Percentiles rank a stretch among this genome's conserved stretches.
Evolutionary conservation across 371 early-diverging fungal genomes (phyloP).

Genomic region (Mortierella polycephala): DNA sequence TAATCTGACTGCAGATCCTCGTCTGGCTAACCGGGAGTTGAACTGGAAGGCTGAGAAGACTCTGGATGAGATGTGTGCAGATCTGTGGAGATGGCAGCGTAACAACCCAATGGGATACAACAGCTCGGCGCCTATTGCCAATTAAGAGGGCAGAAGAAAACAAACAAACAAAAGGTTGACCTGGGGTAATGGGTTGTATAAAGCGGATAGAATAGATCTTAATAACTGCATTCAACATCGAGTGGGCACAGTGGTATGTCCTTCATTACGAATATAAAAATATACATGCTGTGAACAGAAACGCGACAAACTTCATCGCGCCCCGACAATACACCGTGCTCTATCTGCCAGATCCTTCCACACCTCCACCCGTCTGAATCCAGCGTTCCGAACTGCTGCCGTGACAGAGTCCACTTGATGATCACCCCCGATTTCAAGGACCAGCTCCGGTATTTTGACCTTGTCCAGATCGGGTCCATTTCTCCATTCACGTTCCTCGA

Average conservation of each 20-base stretch:
- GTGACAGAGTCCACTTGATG: slow-evolving; percentile 69
- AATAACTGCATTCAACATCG: not conserved
- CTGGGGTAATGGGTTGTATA: not conserved
- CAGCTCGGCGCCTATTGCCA: not conserved
- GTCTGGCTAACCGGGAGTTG: slow-evolving; percentile 75
- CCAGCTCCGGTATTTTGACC: slow-evolving; percentile 68
- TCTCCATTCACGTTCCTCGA: slow-evolving; percentile 28
- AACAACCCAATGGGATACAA: slow-evolving; percentile 72
- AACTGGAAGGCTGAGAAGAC: slow-evolving; percentile 77
- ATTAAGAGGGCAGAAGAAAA: not conserved
- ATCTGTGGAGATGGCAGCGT: slow-evolving; percentile 88
- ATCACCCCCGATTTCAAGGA: slow-evolving; percentile 83
- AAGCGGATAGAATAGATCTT: not conserved
- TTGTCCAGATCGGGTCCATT: slow-evolving; percentile 29
- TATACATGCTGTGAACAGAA: not conserved
- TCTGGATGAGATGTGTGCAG: slow-evolving; percentile 81
- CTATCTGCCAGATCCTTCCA: slow-evolving; percentile 82
- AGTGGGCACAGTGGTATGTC: not conserved
- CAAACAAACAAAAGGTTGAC: not conserved
- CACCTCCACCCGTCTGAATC: slow-evolving; percentile 63
- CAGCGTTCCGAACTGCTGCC: slow-evolving; percentile 57
- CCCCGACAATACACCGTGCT: slow-evolving; percentile 65
- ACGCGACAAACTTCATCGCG: slow-evolving; percentile 12
- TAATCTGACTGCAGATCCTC: slow-evolving; percentile 80
- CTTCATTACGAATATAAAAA: not conserved